These are phyloP conservation scores for Xerocomellus chrysenteron DNA, from an alignment of 768 basidiomycete species.

Conservation along the genomic window DNA sequence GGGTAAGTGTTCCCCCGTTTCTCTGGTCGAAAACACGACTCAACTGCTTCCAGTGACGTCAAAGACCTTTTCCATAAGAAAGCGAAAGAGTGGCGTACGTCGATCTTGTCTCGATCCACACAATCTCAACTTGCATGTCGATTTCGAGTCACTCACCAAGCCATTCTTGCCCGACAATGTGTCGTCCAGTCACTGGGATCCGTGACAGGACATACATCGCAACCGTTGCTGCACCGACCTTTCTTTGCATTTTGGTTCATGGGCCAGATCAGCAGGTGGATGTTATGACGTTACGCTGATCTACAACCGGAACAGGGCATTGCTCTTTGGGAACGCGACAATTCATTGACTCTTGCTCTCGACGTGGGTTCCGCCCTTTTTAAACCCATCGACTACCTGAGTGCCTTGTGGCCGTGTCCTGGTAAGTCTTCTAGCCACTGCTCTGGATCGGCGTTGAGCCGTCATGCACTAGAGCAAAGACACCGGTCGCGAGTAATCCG, in stretches of 20 bases:
- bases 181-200: conserved; percentile 58
- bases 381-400: conserved; percentile 59
- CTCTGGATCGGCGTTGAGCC: conserved; percentile 4
- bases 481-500: conserved; percentile 47
- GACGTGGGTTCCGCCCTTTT: conserved; percentile 63
- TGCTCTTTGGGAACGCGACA: conserved; percentile 63
- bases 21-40: background rate
- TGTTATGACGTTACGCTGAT: conserved; percentile 7
- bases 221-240: conserved; percentile 55
- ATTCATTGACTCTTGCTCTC: conserved; percentile 55
- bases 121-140: conserved; percentile 5
- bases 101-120: conserved; percentile 5
- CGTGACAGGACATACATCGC: conserved; percentile 51
- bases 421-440: conserved; percentile 38
- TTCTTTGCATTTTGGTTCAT: conserved; percentile 78
- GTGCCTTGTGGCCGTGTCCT: conserved; percentile 61
- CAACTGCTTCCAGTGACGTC: conserved; percentile 37
- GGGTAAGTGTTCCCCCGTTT: conserved; percentile 40
- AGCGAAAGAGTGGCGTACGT: conserved; percentile 67
- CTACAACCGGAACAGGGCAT: conserved; percentile 37
- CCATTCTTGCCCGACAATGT: conserved; percentile 54
- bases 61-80: conserved; percentile 52
- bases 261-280: conserved; percentile 60
- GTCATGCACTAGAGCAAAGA: conserved; percentile 46
- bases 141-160: conserved; percentile 57